Evolutionary conservation across 1,284 basidiomycete genomes (phyloP).

Genomic region (Cutaneotrichosporon cutaneum): DNA sequence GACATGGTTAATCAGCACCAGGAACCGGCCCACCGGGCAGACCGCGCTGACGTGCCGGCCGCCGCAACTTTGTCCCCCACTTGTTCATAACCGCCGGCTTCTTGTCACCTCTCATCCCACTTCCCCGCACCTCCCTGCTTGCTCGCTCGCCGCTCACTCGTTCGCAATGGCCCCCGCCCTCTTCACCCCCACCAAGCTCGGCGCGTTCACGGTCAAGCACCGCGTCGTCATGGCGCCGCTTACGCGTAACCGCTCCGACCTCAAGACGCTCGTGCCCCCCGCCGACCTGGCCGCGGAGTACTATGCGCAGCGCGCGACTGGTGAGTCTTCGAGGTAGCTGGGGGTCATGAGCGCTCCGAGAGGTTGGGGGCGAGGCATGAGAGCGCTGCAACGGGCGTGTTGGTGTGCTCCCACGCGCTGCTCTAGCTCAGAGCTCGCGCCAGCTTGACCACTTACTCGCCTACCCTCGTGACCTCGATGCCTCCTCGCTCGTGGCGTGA

Average conservation of each 20-base stretch:
- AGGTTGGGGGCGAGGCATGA: too few species aligned
- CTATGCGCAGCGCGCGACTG: conserved; percentile 47
- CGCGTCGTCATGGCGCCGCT: conserved; percentile 50
- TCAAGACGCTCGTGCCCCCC: conserved; percentile 27
- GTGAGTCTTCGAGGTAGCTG: conserved; percentile 11
- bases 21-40: too few species aligned
- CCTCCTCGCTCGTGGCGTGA: too few species aligned
- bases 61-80: neutral
- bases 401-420: too few species aligned
- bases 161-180: neutral
- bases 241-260: conserved; percentile 38
- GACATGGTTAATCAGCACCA: too few species aligned
- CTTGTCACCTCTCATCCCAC: neutral
- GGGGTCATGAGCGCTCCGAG: too few species aligned
- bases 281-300: conserved; percentile 43
- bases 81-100: neutral
- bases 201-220: conserved; percentile 39
- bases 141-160: neutral
- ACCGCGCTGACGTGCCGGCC: too few species aligned
- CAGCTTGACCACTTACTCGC: too few species aligned
- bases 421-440: too few species aligned
- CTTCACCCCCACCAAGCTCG: conserved; percentile 31
- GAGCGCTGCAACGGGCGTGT: too few species aligned
- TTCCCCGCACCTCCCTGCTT: neutral
- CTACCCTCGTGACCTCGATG: too few species aligned